Evolutionary conservation across 257 asterid genomes (phyloP), one percentile per base, ranked within the genome.

Genomic region (Nicotiana sylvestris): DNA sequence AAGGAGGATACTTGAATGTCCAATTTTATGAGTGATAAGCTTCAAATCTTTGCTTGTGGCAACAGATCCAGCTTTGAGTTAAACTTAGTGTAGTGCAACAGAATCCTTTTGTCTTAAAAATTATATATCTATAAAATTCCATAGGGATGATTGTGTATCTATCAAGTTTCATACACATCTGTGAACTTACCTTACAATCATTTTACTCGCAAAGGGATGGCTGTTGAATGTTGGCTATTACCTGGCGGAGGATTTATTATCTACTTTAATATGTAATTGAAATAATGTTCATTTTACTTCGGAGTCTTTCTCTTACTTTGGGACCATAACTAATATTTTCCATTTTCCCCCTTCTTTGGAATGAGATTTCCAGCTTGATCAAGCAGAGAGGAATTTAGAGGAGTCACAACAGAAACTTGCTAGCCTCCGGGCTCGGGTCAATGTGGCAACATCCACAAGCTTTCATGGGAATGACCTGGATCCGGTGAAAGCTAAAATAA

Each of bases 311-410:
- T 51, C 65, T 58, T 81, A 15, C 77, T 29, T 51, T 81, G 66
- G 46, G 39, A 51, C 12, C 78, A 65, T 9, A 18, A 81, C 35
- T 49, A 30, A 66, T 64, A 46, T 32, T 81, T 66, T 61, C 9
- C n/a, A 46, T 33, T 53, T 8, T 6, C 32, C 57, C 46, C 33
- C 18, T 49, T 60, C 67, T 60, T 82, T 72, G 84, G 78, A 78
- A 64, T 81, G 83, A 72, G 32, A n/a, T 66, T 68, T 87, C 82
- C 91, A 92, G 95, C 93, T 91, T 85, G 86, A 81, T 21, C 87
- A 84, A 62, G 89, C 91, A 85, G 91, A 89, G 82, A 92, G 78
- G 89, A 92, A 88, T 78, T 79, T 91, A 87, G 91, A 86, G 72
- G 94, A 88, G 82, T 86, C 93, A 82, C 90, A 89, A 83, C 85